phyloP scores from a whole-genome alignment of 1,284 basidiomycete species.

The Trichosporon sp. region DNA sequence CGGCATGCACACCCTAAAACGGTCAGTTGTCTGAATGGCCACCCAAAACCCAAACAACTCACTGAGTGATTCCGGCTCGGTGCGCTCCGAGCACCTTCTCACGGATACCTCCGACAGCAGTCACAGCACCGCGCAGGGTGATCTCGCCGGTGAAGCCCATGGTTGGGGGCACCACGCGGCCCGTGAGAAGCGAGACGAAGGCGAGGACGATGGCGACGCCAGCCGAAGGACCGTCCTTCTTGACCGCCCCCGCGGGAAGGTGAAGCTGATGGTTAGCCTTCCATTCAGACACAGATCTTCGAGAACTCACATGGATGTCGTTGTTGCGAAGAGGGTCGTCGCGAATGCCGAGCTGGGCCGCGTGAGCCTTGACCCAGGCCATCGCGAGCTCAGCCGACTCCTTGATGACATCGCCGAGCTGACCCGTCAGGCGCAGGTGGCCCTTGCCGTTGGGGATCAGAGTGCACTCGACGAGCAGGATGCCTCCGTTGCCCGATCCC shows the following conservation, averaged over 20 bases:
- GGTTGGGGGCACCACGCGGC: conserved; percentile 69
- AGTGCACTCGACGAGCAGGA: conserved; percentile 59
- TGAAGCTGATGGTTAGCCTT: conserved; percentile 74
- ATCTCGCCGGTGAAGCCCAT: conserved; percentile 94
- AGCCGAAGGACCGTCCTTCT: conserved; percentile 93
- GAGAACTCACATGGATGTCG: conserved; percentile 61
- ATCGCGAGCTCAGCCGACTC: conserved; percentile 92
- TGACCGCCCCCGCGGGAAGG: conserved; percentile 90
- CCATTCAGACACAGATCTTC: conserved; percentile 45
- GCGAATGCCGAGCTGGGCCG: conserved; percentile 63
- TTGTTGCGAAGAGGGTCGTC: conserved; percentile 51
- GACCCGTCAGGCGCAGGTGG: conserved; percentile 63
- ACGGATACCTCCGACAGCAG: conserved; percentile 86
- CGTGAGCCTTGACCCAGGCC: conserved; percentile 85
- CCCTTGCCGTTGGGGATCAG: conserved; percentile 37
- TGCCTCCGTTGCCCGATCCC: conserved; percentile 72
- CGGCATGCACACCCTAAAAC: conserved; percentile 61
- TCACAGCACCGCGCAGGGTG: conserved; percentile 81
- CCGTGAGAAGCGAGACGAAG: conserved; percentile 80
- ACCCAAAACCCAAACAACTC: conserved; percentile 5
- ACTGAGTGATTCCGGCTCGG: conserved; percentile 79
- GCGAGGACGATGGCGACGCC: conserved; percentile 86
- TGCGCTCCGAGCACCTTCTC: conserved; percentile 92
- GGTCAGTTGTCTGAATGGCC: conserved; percentile 5
- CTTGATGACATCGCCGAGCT: conserved; percentile 94